phyloP scores from a whole-genome alignment of 352 stramenopile species.

The Phytopythium litorale region DNA sequence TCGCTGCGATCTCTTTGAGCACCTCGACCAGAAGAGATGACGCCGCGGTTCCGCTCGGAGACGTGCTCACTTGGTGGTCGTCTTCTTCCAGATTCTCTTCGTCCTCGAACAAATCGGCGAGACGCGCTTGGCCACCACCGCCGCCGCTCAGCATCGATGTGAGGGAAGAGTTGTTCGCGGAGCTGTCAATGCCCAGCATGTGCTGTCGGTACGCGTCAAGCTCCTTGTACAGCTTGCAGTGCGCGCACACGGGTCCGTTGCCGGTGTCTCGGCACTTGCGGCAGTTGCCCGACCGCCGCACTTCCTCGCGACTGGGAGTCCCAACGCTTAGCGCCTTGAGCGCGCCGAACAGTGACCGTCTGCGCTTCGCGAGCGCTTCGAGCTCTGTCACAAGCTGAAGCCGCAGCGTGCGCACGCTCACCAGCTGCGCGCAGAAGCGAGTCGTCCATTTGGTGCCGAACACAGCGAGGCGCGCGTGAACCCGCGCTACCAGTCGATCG shows the following conservation, averaged over 20 bases:
- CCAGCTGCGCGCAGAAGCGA: conserved; percentile 42
- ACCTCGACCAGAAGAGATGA: conserved; percentile 50
- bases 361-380: conserved; percentile 30
- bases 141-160: conserved; percentile 5
- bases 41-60: conserved; percentile 6
- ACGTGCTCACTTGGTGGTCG: background rate
- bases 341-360: conserved; percentile 23
- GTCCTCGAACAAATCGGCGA: conserved; percentile 12
- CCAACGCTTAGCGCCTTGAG: conserved; percentile 37
- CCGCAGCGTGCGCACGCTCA: conserved; percentile 37
- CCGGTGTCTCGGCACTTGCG: conserved; percentile 51
- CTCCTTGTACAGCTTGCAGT: conserved; percentile 69
- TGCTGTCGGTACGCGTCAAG: conserved; percentile 53
- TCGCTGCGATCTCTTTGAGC: conserved; percentile 48
- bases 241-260: conserved; percentile 49
- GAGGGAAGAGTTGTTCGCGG: conserved; percentile 2
- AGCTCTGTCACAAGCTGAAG: conserved; percentile 53
- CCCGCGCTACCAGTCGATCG: conserved; percentile 27
- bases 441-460: conserved; percentile 43
- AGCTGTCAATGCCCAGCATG: conserved; percentile 47
- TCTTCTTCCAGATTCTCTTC: conserved; percentile 13
- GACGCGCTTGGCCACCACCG: background rate
- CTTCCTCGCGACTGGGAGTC: conserved; percentile 33
- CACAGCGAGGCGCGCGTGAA: conserved; percentile 40
- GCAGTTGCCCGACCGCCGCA: conserved; percentile 68